A percentile compares a stretch with the other conserved stretches of the same genome.
Conservation (phyloP, 441 rosid genomes). For the Manihot esculenta region DNA sequence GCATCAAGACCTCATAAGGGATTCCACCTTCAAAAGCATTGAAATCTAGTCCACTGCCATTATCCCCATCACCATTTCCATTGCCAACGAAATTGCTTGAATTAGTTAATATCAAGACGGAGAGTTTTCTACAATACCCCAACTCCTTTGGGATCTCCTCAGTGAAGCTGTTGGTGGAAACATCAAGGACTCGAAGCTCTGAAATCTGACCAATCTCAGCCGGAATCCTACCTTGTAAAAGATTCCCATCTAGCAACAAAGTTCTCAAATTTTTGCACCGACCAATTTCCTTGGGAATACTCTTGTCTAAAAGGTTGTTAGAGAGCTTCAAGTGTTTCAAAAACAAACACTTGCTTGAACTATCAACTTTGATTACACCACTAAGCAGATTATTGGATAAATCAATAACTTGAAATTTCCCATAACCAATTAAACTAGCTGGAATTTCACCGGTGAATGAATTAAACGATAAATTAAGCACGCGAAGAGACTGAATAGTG, state of each 20-base stretch:
- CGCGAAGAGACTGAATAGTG: conserved; percentile 33
- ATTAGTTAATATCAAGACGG: conserved; percentile 52
- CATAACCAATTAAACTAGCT: conserved; percentile 38
- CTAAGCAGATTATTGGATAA: conserved; percentile 52
- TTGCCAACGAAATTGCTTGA: conserved; percentile 32
- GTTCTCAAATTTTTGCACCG: conserved; percentile 47
- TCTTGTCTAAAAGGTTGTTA: conserved; percentile 41
- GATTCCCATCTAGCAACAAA: conserved; percentile 57
- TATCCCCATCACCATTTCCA: conserved; percentile 16
- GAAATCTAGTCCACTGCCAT: conserved; percentile 44
- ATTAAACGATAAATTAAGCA: conserved; percentile 58
- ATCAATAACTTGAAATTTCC: conserved; percentile 44
- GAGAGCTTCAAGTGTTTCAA: conserved; percentile 57
- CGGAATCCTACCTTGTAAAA: conserved; percentile 54
- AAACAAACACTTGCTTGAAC: conserved; percentile 34
- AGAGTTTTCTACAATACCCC: conserved; percentile 44
- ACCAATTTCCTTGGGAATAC: conserved; percentile 53
- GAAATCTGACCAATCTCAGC: conserved; percentile 51
- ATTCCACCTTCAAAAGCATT: conserved; percentile 53
- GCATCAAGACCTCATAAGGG: conserved; percentile 43
- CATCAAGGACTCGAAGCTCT: conserved; percentile 63
- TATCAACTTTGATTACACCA: conserved; percentile 35
- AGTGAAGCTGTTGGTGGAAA: conserved; percentile 62
- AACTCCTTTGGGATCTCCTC: conserved; percentile 53
- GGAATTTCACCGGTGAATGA: conserved; percentile 48